Conservation (phyloP, 495 filamentous ascomycete genomes). For the Tuber borchii region DNA sequence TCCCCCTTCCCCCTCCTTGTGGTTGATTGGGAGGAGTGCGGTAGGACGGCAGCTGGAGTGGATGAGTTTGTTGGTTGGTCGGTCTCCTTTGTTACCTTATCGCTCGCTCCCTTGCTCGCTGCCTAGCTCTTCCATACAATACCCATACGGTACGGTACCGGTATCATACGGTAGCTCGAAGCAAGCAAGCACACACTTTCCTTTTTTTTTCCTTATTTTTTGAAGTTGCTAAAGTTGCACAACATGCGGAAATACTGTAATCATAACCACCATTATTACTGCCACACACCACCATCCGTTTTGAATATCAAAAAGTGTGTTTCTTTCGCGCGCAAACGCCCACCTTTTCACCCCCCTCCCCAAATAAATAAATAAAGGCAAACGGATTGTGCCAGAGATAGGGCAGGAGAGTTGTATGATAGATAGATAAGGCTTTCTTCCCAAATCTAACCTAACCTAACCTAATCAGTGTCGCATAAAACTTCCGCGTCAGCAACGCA, state of each 20-base stretch:
- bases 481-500: neutral
- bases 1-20: neutral
- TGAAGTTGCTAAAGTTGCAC: neutral
- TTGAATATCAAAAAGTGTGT: slow-evolving; percentile 3
- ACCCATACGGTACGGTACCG: neutral
- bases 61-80: neutral
- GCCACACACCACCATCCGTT: neutral
- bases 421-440: neutral
- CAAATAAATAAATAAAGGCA: neutral
- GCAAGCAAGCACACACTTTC: slow-evolving; percentile 2
- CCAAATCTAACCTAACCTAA: neutral
- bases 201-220: neutral
- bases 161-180: neutral
- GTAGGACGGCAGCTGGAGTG: slow-evolving; percentile 4
- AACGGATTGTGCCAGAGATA: neutral
- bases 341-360: neutral
- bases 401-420: neutral
- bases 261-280: neutral
- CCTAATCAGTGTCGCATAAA: neutral
- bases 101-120: neutral
- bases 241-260: neutral
- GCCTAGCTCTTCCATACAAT: neutral
- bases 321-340: neutral
- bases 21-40: neutral
- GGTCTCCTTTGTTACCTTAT: slow-evolving; percentile 3